These are phyloP conservation scores for Echria macrotheca DNA, from an alignment of 495 filamentous ascomycete genomes.

Conservation along the genomic window DNA sequence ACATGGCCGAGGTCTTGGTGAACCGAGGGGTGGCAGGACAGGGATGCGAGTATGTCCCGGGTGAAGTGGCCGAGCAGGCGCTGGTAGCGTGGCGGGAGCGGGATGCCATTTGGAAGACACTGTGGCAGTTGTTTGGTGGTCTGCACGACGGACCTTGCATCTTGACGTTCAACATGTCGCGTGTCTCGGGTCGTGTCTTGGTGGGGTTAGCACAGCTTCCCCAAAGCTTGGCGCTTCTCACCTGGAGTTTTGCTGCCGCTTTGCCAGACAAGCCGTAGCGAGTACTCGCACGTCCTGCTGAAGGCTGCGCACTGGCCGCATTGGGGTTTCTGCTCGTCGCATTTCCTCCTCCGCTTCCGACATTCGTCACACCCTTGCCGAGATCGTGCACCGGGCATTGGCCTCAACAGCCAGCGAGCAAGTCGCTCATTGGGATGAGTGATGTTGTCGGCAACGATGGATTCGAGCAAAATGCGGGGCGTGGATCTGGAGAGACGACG, in stretches of 20 bases:
- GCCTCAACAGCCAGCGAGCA: too few relatives aligned
- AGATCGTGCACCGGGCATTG: constrained; percentile 13
- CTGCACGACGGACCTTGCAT: constrained; percentile 1
- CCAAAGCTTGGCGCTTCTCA: neutral
- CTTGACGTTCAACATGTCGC: too few relatives aligned
- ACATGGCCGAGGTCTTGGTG: constrained; percentile 20
- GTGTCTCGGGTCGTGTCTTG: too few relatives aligned
- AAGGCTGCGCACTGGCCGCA: constrained; percentile 15
- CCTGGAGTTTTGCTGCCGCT: constrained; percentile 1
- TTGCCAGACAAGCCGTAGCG: constrained; percentile 12
- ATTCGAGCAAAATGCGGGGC: too few relatives aligned
- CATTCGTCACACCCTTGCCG: constrained; percentile 23
- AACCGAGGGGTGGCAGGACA: constrained; percentile 18
- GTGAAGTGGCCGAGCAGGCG: constrained; percentile 15
- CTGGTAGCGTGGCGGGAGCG: constrained; percentile 16
- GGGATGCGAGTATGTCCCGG: constrained; percentile 16
- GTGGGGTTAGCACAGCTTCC: too few relatives aligned
- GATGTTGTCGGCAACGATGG: too few relatives aligned
- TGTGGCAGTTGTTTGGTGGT: neutral
- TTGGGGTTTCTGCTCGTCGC: constrained; percentile 16
- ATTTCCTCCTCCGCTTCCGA: constrained; percentile 17
- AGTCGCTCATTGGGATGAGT: too few relatives aligned
- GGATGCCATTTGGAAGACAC: constrained; percentile 16
- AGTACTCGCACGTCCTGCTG: constrained; percentile 14
- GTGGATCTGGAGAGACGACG: too few relatives aligned